These are phyloP conservation scores for Calonectria pseudoturangicola DNA, from an alignment of 2,329 filamentous ascomycete genomes.

Conservation along the genomic window DNA sequence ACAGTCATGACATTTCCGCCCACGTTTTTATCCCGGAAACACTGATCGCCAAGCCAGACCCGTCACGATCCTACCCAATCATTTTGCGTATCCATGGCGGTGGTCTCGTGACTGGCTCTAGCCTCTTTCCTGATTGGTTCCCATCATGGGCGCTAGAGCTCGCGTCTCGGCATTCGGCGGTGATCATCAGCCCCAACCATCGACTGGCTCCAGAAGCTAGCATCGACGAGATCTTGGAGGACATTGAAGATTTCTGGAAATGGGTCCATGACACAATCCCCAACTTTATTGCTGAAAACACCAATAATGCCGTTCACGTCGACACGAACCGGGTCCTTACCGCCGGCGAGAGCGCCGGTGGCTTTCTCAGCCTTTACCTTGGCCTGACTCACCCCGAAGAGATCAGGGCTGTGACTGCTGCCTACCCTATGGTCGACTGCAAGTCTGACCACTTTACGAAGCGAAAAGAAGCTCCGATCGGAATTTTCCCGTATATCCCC, in stretches of 20 bases:
- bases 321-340: slow-evolving; percentile 25
- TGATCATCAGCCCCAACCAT: slow-evolving; percentile 26
- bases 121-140: slow-evolving; percentile 28
- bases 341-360: slow-evolving; percentile 26
- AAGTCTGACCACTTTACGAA: slow-evolving; percentile 13
- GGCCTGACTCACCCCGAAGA: slow-evolving; percentile 22
- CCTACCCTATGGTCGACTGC: slow-evolving; percentile 29
- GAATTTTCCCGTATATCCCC: background rate
- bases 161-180: slow-evolving; percentile 26
- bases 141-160: slow-evolving; percentile 26
- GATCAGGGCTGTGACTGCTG: slow-evolving; percentile 20
- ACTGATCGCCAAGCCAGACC: background rate
- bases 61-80: background rate
- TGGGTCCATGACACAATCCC: slow-evolving; percentile 22
- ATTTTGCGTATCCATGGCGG: slow-evolving; percentile 26
- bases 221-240: slow-evolving; percentile 20
- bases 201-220: slow-evolving; percentile 20
- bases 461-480: background rate
- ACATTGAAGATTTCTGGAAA: slow-evolving; percentile 27
- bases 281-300: background rate
- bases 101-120: background rate
- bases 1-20: slow-evolving; percentile 6
- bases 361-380: slow-evolving; percentile 29
- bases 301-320: slow-evolving; percentile 10
- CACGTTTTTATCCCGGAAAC: slow-evolving; percentile 18